Conservation (phyloP, 2,329 filamentous ascomycete species). For the Rosellinia necatrix region DNA sequence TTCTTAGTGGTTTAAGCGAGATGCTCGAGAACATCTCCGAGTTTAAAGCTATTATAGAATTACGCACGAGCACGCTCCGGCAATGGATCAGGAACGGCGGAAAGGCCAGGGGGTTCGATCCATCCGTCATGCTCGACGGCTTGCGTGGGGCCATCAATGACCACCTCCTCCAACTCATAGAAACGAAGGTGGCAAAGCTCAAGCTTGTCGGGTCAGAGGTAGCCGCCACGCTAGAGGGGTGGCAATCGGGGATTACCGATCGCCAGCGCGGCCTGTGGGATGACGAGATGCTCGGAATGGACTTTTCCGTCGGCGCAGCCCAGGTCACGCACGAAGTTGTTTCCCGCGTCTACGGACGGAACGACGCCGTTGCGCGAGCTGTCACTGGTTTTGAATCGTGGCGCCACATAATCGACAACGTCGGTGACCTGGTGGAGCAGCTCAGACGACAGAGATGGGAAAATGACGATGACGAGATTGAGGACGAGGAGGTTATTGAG, state of each 20-base stretch:
- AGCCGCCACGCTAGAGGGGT: slow-evolving; percentile 62
- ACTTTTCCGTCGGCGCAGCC: slow-evolving; percentile 67
- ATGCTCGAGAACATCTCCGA: slow-evolving; percentile 65
- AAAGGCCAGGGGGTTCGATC: slow-evolving; percentile 68
- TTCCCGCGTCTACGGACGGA: slow-evolving; percentile 73
- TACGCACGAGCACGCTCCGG: slow-evolving; percentile 72
- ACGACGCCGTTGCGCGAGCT: slow-evolving; percentile 66
- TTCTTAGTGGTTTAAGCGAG: slow-evolving; percentile 65
- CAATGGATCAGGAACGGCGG: slow-evolving; percentile 75
- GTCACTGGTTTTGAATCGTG: slow-evolving; percentile 71
- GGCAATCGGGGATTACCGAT: slow-evolving; percentile 59
- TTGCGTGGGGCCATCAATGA: slow-evolving; percentile 71
- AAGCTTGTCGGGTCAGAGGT: slow-evolving; percentile 68
- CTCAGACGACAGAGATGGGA: slow-evolving; percentile 75
- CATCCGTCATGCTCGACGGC: slow-evolving; percentile 68
- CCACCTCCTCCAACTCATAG: slow-evolving; percentile 67
- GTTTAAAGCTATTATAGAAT: slow-evolving; percentile 69
- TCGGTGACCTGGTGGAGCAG: slow-evolving; percentile 65
- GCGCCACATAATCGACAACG: slow-evolving; percentile 72
- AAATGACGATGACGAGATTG: slow-evolving; percentile 72
- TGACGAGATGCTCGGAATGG: slow-evolving; percentile 63
- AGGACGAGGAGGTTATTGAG: slow-evolving; percentile 73
- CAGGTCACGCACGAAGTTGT: slow-evolving; percentile 72
- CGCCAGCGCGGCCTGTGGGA: slow-evolving; percentile 69
- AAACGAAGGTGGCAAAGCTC: slow-evolving; percentile 66